These are phyloP conservation scores for Xylariaceae sp. DNA, from an alignment of 2,329 filamentous ascomycete genomes.

Conservation along the genomic window DNA sequence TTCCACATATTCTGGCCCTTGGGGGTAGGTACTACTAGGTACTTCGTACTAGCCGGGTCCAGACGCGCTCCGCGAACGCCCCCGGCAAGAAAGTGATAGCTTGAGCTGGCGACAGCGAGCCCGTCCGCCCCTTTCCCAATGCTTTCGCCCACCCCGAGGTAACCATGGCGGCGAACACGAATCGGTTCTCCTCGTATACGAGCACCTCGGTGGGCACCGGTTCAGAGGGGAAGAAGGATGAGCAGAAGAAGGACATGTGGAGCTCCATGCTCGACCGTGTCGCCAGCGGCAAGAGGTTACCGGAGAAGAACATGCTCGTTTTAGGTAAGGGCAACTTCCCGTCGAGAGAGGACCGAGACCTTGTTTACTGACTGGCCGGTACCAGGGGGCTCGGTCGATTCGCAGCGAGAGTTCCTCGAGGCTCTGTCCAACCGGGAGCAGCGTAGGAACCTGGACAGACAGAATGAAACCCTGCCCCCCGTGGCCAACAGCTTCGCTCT, in stretches of 20 bases:
- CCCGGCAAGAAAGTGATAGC: no score
- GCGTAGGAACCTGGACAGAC: slow-evolving; percentile 46
- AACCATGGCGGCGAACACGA: slow-evolving; percentile 44
- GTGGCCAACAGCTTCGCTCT: slow-evolving; percentile 88
- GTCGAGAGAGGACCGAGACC: no score
- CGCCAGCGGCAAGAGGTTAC: slow-evolving; percentile 80
- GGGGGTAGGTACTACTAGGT: no score
- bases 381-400: slow-evolving; percentile 71
- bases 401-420: slow-evolving; percentile 78
- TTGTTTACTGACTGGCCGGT: slow-evolving; percentile 25
- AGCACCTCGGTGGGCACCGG: slow-evolving; percentile 40
- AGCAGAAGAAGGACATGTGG: slow-evolving; percentile 87
- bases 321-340: slow-evolving; percentile 49
- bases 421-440: slow-evolving; percentile 47
- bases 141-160: slow-evolving; percentile 13
- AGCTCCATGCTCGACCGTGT: slow-evolving; percentile 86
- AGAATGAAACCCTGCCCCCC: slow-evolving; percentile 57
- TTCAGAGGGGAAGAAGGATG: slow-evolving; percentile 51
- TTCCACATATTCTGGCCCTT: no score
- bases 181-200: slow-evolving; percentile 53
- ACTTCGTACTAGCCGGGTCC: no score
- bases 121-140: slow-evolving; percentile 10
- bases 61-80: no score
- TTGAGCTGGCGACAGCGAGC: slow-evolving; percentile 1
- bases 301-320: slow-evolving; percentile 85